Conservation (phyloP, 2,329 filamentous ascomycete genomes). For the Rhynchosporium graminicola region DNA sequence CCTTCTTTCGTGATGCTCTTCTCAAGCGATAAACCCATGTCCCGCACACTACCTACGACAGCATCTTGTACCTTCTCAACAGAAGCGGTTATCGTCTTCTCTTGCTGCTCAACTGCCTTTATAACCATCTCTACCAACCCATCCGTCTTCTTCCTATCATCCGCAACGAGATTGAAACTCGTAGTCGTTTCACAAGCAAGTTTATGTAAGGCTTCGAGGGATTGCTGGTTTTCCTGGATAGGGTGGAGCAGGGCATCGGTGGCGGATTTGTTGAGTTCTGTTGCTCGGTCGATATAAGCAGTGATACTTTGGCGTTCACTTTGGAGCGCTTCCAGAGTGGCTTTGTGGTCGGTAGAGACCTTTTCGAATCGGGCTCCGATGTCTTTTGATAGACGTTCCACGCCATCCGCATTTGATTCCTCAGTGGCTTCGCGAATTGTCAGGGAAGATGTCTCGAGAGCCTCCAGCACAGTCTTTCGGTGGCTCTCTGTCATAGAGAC, state of each 20-base stretch:
- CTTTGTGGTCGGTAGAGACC: background rate
- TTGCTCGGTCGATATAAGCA: background rate
- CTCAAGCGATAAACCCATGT: constrained; percentile 5
- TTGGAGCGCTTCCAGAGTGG: background rate
- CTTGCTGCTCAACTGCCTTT: constrained; percentile 7
- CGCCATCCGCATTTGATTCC: background rate
- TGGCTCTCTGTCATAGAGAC: background rate
- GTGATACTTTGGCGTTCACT: background rate
- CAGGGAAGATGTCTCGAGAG: background rate
- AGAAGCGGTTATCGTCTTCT: constrained; percentile 2
- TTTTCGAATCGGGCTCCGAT: background rate
- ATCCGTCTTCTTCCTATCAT: background rate
- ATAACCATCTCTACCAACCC: background rate
- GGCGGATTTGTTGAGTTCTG: background rate
- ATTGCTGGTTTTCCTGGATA: background rate
- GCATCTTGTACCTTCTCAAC: constrained; percentile 2
- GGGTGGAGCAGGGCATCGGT: background rate
- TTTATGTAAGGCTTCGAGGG: background rate
- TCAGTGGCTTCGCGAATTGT: background rate
- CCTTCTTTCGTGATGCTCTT: background rate
- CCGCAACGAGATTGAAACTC: background rate
- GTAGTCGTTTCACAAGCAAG: constrained; percentile 2
- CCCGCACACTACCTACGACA: constrained; percentile 3
- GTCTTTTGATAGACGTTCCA: background rate
- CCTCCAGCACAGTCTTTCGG: background rate